Conservation (phyloP, 108 stramenopile genomes). For the Nitzschia putrida region DNA sequence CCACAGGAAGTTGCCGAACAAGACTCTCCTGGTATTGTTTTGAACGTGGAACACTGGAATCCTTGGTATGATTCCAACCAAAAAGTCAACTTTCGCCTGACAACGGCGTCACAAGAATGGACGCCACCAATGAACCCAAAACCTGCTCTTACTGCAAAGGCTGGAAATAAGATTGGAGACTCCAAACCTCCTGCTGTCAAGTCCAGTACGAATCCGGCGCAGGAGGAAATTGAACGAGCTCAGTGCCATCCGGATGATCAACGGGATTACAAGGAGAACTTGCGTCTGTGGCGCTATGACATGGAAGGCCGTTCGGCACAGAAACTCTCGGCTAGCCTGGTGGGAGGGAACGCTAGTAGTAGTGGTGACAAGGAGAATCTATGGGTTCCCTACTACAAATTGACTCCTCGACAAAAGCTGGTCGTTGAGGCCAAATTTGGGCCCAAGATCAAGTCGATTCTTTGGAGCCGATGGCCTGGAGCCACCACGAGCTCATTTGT, state of each 20-base stretch:
- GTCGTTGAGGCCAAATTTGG: slow-evolving; percentile 70
- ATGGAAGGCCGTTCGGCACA: slow-evolving; percentile 20
- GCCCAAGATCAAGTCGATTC: slow-evolving; percentile 60
- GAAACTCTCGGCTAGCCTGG: too few relatives aligned
- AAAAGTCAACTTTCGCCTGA: slow-evolving; percentile 50
- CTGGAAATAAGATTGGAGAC: too few relatives aligned
- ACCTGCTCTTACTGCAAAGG: too few relatives aligned
- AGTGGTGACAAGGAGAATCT: background rate
- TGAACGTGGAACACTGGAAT: slow-evolving; percentile 68
- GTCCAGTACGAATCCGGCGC: background rate
- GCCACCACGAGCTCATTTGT: slow-evolving; percentile 56
- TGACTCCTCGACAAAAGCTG: slow-evolving; percentile 48
- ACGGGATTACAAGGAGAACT: slow-evolving; percentile 57
- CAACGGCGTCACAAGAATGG: slow-evolving; percentile 31
- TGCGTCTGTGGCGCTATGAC: slow-evolving; percentile 66
- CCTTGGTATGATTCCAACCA: slow-evolving; percentile 56
- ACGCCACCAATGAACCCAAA: background rate
- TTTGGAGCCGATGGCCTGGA: slow-evolving; percentile 72
- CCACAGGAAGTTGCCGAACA: slow-evolving; percentile 21
- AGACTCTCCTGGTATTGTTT: slow-evolving; percentile 49
- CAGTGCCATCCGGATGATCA: slow-evolving; percentile 62
- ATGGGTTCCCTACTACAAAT: slow-evolving; percentile 70
- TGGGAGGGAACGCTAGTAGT: background rate
- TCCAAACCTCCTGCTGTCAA: too few relatives aligned
- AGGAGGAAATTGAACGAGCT: slow-evolving; percentile 47